phyloP scores from a whole-genome alignment of 116 monocot species.

The Papilionanthe hybrid region DNA sequence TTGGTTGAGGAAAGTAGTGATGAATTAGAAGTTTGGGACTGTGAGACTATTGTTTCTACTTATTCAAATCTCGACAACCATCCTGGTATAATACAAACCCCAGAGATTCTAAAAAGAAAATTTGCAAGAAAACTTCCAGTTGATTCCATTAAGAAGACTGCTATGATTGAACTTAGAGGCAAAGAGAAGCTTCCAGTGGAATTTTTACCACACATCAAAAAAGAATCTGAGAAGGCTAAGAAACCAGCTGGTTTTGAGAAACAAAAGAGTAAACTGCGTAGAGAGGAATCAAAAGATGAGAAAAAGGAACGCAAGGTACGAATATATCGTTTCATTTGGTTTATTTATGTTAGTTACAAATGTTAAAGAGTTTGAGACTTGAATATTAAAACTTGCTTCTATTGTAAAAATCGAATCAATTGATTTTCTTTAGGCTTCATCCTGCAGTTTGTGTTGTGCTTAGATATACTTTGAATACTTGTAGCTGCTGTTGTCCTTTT shows the following conservation, averaged over 20 bases:
- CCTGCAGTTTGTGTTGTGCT: background rate
- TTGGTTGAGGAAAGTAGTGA: constrained; percentile 74
- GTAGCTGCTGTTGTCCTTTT: background rate
- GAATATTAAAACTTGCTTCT: background rate
- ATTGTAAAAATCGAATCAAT: background rate
- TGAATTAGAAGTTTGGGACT: constrained; percentile 91
- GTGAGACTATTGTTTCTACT: constrained; percentile 88
- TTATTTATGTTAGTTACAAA: background rate
- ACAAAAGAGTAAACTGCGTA: constrained; percentile 26
- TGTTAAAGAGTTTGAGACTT: background rate
- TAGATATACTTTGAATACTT: background rate
- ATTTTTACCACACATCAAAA: constrained; percentile 57
- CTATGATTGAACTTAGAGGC: constrained; percentile 67
- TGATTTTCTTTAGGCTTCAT: background rate
- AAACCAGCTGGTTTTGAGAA: constrained; percentile 22
- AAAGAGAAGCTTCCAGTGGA: constrained; percentile 82
- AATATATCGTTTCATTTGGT: background rate
- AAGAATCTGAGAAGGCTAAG: constrained; percentile 44
- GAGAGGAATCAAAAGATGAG: constrained; percentile 81
- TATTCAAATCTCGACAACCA: constrained; percentile 91
- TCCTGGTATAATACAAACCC: constrained; percentile 84
- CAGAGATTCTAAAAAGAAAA: constrained; percentile 42
- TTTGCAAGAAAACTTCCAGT: constrained; percentile 26
- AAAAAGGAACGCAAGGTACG: constrained; percentile 93
- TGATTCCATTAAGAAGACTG: constrained; percentile 23